phyloP scores from a whole-genome alignment of 805 yeast genomes.

The Kuraishia cidri region DNA sequence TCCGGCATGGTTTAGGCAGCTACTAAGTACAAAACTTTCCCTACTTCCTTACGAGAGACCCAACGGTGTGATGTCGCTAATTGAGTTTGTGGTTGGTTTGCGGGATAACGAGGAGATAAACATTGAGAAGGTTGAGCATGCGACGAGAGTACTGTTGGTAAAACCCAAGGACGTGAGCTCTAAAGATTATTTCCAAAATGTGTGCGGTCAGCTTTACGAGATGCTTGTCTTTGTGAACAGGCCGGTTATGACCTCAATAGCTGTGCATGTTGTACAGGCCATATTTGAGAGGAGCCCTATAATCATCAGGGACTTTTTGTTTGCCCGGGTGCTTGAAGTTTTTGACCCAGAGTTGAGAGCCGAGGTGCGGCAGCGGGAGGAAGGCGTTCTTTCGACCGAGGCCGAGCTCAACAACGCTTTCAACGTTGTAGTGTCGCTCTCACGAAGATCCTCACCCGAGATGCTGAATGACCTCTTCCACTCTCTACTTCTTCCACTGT shows the following conservation, averaged over 20 bases:
- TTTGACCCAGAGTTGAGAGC: constrained; percentile 24
- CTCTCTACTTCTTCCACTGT: constrained; percentile 20
- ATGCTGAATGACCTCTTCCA: constrained; percentile 22
- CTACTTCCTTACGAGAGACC: constrained; percentile 44
- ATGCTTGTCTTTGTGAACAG: constrained; percentile 50
- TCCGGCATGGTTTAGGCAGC: constrained; percentile 33
- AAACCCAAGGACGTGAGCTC: constrained; percentile 47
- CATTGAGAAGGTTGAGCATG: constrained; percentile 55
- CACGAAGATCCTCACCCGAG: constrained; percentile 31
- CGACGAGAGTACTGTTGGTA: constrained; percentile 53
- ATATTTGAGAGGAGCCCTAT: constrained; percentile 39
- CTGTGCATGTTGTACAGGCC: constrained; percentile 42
- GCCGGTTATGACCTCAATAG: constrained; percentile 49
- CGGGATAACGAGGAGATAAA: constrained; percentile 66
- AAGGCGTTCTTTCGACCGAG: constrained; percentile 28
- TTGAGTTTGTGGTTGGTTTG: constrained; percentile 72
- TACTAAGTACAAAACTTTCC: constrained; percentile 42
- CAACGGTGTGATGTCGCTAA: constrained; percentile 58
- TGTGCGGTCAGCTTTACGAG: constrained; percentile 58
- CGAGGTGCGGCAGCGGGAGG: constrained; percentile 9
- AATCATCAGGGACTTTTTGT: constrained; percentile 51
- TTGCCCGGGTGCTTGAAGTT: constrained; percentile 35
- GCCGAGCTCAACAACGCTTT: constrained; percentile 49
- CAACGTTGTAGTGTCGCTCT: constrained; percentile 56
- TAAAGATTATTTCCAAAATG: constrained; percentile 39